phyloP scores from a whole-genome alignment of 768 basidiomycete species.

The Suillus luteus region DNA sequence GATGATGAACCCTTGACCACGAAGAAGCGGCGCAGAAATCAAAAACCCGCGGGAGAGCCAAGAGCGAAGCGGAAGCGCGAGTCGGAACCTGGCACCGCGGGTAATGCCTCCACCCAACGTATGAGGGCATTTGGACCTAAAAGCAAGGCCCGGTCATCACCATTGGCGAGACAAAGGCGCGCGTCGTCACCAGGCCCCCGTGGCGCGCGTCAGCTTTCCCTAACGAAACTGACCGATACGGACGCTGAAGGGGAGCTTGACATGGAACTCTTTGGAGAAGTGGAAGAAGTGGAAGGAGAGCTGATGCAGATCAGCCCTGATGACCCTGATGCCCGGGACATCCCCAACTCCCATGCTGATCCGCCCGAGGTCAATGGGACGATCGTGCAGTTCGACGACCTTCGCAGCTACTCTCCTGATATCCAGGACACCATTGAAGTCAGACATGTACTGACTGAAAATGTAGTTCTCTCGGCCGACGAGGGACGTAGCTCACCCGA shows the following conservation, averaged over 20 bases:
- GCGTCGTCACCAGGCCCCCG: constrained; percentile 32
- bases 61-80: constrained; percentile 15
- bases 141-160: constrained; percentile 9
- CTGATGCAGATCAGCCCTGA: constrained; percentile 30
- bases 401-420: constrained; percentile 11
- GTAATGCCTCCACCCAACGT: neutral
- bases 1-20: constrained; percentile 20
- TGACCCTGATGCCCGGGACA: constrained; percentile 19
- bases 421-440: constrained; percentile 33
- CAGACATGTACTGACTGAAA: constrained; percentile 19
- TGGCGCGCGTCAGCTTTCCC: constrained; percentile 23
- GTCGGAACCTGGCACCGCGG: neutral
- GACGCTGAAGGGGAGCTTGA: constrained; percentile 37
- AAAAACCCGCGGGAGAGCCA: constrained; percentile 4
- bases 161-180: constrained; percentile 26
- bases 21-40: constrained; percentile 30
- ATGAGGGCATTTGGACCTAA: constrained; percentile 11
- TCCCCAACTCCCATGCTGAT: neutral
- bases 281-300: constrained; percentile 39
- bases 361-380: constrained; percentile 8
- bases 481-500: constrained; percentile 18
- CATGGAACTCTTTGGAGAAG: constrained; percentile 36
- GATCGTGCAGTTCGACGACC: constrained; percentile 29
- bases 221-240: constrained; percentile 30
- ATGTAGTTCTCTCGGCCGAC: neutral